Evolutionary conservation across 164 flowering plant genomes (phyloP).

Genomic region (Dillenia turbinata): DNA sequence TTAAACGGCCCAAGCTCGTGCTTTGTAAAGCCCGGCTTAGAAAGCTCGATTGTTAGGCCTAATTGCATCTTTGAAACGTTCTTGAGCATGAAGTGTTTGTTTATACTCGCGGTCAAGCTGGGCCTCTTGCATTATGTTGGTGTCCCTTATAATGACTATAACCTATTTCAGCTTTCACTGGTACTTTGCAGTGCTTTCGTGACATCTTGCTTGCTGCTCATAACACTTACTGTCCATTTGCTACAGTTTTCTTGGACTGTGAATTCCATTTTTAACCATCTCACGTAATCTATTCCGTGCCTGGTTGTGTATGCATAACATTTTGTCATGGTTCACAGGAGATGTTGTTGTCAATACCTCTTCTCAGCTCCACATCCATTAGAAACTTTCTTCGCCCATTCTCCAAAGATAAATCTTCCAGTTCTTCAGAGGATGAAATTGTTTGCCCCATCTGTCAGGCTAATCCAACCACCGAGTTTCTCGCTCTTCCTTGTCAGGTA

Average conservation of each 20-base stretch:
- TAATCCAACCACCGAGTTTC: conserved; percentile 72
- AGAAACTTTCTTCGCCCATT: conserved; percentile 78
- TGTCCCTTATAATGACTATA: too few species aligned
- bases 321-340: conserved; percentile 47
- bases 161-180: not conserved
- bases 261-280: too few species aligned
- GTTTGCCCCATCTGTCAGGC: conserved; percentile 82
- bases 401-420: conserved; percentile 73
- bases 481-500: conserved; percentile 98
- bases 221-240: not conserved
- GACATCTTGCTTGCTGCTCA: not conserved
- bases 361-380: conserved; percentile 83
- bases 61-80: not conserved
- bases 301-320: not conserved
- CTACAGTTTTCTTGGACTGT: not conserved
- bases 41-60: too few species aligned
- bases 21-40: too few species aligned
- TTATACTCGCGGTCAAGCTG: not conserved
- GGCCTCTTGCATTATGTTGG: not conserved
- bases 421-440: conserved; percentile 44
- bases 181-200: not conserved
- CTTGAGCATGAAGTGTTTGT: not conserved
- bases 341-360: conserved; percentile 93
- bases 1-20: too few species aligned
- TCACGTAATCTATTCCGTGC: too few species aligned